Evolutionary conservation across 2,329 filamentous ascomycete genomes (phyloP), one percentile per base, ranked within the genome.

Genomic region (Tolypocladium pustulatum): DNA sequence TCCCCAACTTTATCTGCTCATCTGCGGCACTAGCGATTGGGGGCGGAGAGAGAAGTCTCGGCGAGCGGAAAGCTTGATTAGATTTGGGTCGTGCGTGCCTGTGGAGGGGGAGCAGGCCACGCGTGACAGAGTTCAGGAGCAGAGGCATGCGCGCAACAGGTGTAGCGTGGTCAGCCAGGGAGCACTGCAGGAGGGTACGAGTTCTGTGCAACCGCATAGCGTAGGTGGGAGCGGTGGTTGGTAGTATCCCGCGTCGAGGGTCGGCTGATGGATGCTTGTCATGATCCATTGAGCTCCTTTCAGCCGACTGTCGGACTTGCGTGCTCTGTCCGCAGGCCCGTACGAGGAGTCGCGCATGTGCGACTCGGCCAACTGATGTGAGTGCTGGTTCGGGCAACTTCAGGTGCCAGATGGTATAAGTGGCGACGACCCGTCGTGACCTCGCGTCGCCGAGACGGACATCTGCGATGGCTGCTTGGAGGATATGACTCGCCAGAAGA

Each of bases 221-320:
- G 54, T 55, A 58, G 57, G 59, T 57, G 40, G 46, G 56, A 58
- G 56, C 57, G 59, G 57, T 60, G 57, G 59, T 43, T 56, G 54
- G 54, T 52, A 17, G 53, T 40, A 27, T 37, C 51, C 32, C 5
- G 34, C 17, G 38, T n/a, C 38, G 38, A 20, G 25, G 55, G 58
- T 55, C 58, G 40, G 52, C 22, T 60, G 52, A 60, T 54, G 58
- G 54, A 34, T 55, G 51, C 43, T 36, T 32, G 37, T 49, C n/a
- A 30, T 43, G 54, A 49, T 41, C 58, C 43, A 56, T 37, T 55
- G 52, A 27, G 46, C 30, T 43, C n/a, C 25, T 17, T 25, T 20
- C 46, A 51, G 27, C 46, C 46, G 46, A 51, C 25, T 51, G 27
- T 17, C 25, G 25, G 46, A 20, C 46, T 20, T 9, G 20, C 38